A percentile compares a stretch with the other conserved stretches of the same genome.
Conservation (phyloP, 2,329 filamentous ascomycete species). For the Aspergillus hortae region DNA sequence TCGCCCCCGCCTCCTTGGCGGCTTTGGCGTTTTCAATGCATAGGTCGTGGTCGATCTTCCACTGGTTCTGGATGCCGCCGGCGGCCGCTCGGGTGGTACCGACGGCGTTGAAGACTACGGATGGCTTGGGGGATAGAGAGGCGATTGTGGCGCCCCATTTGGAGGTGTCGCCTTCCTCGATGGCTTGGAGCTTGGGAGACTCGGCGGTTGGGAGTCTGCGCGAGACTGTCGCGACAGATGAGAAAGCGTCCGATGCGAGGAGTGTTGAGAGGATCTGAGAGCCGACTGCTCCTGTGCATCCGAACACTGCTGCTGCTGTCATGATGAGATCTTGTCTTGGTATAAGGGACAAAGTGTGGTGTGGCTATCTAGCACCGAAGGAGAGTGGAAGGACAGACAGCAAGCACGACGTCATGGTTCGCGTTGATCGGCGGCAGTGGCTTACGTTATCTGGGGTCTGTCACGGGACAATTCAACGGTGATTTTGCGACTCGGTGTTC, state of each 20-base stretch:
- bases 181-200: slow-evolving; percentile 26
- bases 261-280: slow-evolving; percentile 29
- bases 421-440: too few species aligned
- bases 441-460: too few species aligned
- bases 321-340: slow-evolving; percentile 15
- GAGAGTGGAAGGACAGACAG: too few species aligned
- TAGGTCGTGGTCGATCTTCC: slow-evolving; percentile 38
- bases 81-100: slow-evolving; percentile 33
- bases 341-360: too few species aligned
- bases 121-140: slow-evolving; percentile 21
- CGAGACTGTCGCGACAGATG: slow-evolving; percentile 26
- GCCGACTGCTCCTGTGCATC: slow-evolving; percentile 30
- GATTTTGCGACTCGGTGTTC: too few species aligned
- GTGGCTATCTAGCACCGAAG: too few species aligned
- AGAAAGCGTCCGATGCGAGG: slow-evolving; percentile 19
- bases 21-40: slow-evolving; percentile 33
- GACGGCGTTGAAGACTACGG: slow-evolving; percentile 30
- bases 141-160: slow-evolving; percentile 28
- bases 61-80: slow-evolving; percentile 32
- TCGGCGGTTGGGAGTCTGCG: slow-evolving; percentile 19
- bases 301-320: slow-evolving; percentile 27
- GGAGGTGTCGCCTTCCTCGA: slow-evolving; percentile 26
- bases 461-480: too few species aligned
- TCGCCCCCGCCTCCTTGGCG: slow-evolving; percentile 33
- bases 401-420: too few species aligned